Percentiles rank a stretch among this genome's conserved stretches.
These are phyloP conservation scores for Davidsoniella australis DNA, from an alignment of 2,329 filamentous ascomycete genomes.

Conservation along the genomic window DNA sequence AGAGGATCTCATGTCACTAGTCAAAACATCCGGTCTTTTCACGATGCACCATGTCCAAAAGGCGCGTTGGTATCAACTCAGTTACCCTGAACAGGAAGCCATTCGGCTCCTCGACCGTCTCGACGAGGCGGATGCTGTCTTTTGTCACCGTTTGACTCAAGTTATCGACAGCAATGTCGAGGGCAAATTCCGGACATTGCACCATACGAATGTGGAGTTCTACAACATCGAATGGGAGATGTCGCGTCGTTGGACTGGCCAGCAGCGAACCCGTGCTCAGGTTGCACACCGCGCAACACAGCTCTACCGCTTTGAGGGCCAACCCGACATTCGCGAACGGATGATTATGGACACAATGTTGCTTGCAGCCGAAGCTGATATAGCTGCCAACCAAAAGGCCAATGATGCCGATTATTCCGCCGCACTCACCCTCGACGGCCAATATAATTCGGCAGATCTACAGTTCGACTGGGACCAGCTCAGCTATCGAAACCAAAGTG, in stretches of 20 bases:
- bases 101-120: constrained; percentile 18
- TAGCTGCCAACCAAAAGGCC: no score
- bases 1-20: constrained; percentile 15
- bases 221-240: constrained; percentile 13
- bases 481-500: neutral
- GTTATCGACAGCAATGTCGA: neutral
- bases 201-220: constrained; percentile 9
- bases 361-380: neutral
- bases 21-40: constrained; percentile 25
- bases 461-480: constrained; percentile 4
- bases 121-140: constrained; percentile 18
- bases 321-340: constrained; percentile 5
- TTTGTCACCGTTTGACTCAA: constrained; percentile 9
- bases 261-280: neutral
- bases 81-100: constrained; percentile 20
- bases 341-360: neutral
- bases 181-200: neutral
- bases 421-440: no score
- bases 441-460: neutral
- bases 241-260: constrained; percentile 9
- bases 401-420: no score
- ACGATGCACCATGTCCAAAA: constrained; percentile 28
- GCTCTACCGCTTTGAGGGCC: constrained; percentile 8
- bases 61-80: constrained; percentile 25
- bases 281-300: constrained; percentile 7